phyloP scores from a whole-genome alignment of 441 rosid species.

The Jatropha podagrica region DNA sequence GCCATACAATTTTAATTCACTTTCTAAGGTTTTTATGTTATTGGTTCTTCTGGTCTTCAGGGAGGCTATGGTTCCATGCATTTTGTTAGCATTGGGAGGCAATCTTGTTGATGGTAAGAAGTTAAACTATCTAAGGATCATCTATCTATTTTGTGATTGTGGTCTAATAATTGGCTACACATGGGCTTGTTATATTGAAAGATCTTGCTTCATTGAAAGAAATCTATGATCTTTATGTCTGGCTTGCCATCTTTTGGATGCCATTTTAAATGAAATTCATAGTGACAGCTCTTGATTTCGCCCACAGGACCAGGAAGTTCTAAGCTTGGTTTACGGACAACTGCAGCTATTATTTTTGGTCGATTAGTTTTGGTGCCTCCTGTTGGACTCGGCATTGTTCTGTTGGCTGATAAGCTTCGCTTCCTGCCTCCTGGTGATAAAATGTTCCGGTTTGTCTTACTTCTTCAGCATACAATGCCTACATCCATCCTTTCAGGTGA shows the following conservation, averaged over 20 bases:
- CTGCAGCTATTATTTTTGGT: slow-evolving; percentile 73
- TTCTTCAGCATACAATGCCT: slow-evolving; percentile 97
- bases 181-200: background rate
- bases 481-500: slow-evolving; percentile 91
- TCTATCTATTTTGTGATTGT: background rate
- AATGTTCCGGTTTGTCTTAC: slow-evolving; percentile 91
- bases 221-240: background rate
- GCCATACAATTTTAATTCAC: background rate
- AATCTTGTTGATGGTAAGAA: slow-evolving; percentile 86
- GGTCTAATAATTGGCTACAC: background rate
- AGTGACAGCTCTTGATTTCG: slow-evolving; percentile 16
- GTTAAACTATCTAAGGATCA: slow-evolving; percentile 9
- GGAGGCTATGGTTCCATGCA: slow-evolving; percentile 99
- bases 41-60: slow-evolving; percentile 30
- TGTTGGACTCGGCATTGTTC: slow-evolving; percentile 83
- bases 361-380: slow-evolving; percentile 88
- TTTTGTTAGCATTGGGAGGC: slow-evolving; percentile 93
- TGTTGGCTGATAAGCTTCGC: slow-evolving; percentile 89
- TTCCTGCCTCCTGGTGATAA: slow-evolving; percentile 82
- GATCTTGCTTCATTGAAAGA: background rate
- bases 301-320: slow-evolving; percentile 93
- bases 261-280: background rate
- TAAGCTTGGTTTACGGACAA: slow-evolving; percentile 84
- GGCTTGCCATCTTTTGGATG: background rate
- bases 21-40: background rate